Evolutionary conservation across 257 asterid genomes (phyloP).

Genomic region (Asclepias syriaca): DNA sequence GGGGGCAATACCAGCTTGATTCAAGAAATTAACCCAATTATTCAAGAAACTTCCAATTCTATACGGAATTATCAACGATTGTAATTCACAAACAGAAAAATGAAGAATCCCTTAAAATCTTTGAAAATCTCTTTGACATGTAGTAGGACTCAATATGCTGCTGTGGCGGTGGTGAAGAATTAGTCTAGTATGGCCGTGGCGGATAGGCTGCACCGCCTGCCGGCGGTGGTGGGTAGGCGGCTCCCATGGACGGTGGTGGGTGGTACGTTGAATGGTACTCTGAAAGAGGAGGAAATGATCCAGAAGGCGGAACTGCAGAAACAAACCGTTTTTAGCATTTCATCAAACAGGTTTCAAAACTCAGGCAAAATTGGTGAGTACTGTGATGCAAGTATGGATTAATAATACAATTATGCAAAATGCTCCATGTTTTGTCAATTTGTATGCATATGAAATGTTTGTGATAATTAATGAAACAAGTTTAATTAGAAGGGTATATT

Average conservation of each 20-base stretch:
- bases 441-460: not conserved
- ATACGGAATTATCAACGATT: not conserved
- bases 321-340: too few relatives aligned
- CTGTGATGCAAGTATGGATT: too few relatives aligned
- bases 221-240: slow-evolving; percentile 31
- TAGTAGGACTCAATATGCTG: too few relatives aligned
- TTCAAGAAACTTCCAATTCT: not conserved
- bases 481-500: not conserved
- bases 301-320: not conserved
- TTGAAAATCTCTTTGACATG: not conserved
- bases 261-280: slow-evolving; percentile 23
- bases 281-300: slow-evolving; percentile 8
- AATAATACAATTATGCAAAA: too few relatives aligned
- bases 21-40: not conserved
- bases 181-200: not conserved
- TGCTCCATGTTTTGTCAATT: too few relatives aligned
- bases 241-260: slow-evolving; percentile 19
- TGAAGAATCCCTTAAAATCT: not conserved
- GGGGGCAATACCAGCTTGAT: not conserved
- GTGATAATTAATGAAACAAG: not conserved
- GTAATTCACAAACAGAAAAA: not conserved
- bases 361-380: too few relatives aligned
- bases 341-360: not conserved
- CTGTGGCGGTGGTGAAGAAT: not conserved
- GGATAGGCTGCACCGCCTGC: slow-evolving; percentile 7